Evolutionary conservation across 1,284 basidiomycete genomes (phyloP).

Genomic region (Marasmius sp.): DNA sequence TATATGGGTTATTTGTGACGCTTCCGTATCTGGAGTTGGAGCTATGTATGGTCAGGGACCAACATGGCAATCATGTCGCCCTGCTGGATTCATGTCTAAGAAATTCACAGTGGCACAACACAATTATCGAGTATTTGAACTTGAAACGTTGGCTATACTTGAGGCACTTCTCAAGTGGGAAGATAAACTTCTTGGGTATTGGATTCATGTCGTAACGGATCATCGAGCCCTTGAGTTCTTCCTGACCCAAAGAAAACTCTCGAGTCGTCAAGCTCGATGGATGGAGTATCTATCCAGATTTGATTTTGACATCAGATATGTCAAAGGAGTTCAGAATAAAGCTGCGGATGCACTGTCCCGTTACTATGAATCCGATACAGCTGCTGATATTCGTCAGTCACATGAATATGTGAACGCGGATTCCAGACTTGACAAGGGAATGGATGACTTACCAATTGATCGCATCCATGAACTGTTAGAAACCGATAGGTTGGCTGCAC

Average conservation of each 20-base stretch:
- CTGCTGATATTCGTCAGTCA: slow-evolving; percentile 11
- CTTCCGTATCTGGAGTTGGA: slow-evolving; percentile 35
- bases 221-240: slow-evolving; percentile 37
- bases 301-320: slow-evolving; percentile 29
- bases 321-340: slow-evolving; percentile 30
- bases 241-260: slow-evolving; percentile 19
- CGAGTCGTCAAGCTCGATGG: slow-evolving; percentile 28
- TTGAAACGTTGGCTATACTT: slow-evolving; percentile 36
- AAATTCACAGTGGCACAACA: slow-evolving; percentile 39
- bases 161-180: slow-evolving; percentile 37
- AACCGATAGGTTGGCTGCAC: neutral
- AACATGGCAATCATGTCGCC: slow-evolving; percentile 31
- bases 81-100: slow-evolving; percentile 38
- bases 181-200: slow-evolving; percentile 31
- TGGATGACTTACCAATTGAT: slow-evolving; percentile 21
- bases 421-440: slow-evolving; percentile 23
- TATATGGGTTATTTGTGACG: slow-evolving; percentile 33
- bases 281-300: slow-evolving; percentile 33
- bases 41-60: slow-evolving; percentile 37
- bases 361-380: slow-evolving; percentile 28
- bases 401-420: slow-evolving; percentile 29
- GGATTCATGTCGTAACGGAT: slow-evolving; percentile 34
- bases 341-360: slow-evolving; percentile 32
- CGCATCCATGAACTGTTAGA: slow-evolving; percentile 6
- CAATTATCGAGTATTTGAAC: slow-evolving; percentile 35